These are phyloP conservation scores for Oemleria cerasiformis DNA, from an alignment of 306 rosid species.

Conservation along the genomic window DNA sequence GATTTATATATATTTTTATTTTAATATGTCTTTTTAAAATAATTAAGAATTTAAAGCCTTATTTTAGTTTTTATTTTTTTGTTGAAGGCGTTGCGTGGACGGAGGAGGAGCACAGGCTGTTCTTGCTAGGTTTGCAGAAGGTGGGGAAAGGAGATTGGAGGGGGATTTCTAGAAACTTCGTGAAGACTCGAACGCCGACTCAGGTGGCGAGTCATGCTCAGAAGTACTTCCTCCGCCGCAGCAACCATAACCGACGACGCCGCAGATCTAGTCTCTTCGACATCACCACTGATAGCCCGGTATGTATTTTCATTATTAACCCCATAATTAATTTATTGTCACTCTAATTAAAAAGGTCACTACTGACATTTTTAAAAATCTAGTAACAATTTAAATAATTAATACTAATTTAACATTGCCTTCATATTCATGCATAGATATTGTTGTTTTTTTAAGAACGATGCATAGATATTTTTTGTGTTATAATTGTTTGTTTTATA, in stretches of 20 bases:
- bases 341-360: too few relatives aligned
- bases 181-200: constrained; percentile 87
- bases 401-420: too few relatives aligned
- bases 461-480: too few relatives aligned
- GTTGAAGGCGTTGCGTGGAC: constrained; percentile 78
- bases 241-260: constrained; percentile 69
- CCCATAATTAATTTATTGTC: not conserved
- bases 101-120: constrained; percentile 78
- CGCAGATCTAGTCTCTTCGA: constrained; percentile 94
- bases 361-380: too few relatives aligned
- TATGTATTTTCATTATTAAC: not conserved
- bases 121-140: constrained; percentile 68
- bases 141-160: constrained; percentile 98
- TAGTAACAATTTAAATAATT: too few relatives aligned
- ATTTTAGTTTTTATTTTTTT: not conserved
- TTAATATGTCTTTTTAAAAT: too few relatives aligned
- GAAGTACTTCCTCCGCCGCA: constrained; percentile 84
- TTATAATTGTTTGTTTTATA: too few relatives aligned
- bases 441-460: too few relatives aligned
- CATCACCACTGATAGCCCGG: constrained; percentile 71
- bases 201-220: constrained; percentile 98
- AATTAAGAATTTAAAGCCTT: not conserved
- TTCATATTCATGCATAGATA: too few relatives aligned
- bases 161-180: constrained; percentile 89
- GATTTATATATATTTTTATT: not conserved